These are phyloP conservation scores for Prunus campanulata DNA, from an alignment of 306 rosid genomes.

Conservation along the genomic window DNA sequence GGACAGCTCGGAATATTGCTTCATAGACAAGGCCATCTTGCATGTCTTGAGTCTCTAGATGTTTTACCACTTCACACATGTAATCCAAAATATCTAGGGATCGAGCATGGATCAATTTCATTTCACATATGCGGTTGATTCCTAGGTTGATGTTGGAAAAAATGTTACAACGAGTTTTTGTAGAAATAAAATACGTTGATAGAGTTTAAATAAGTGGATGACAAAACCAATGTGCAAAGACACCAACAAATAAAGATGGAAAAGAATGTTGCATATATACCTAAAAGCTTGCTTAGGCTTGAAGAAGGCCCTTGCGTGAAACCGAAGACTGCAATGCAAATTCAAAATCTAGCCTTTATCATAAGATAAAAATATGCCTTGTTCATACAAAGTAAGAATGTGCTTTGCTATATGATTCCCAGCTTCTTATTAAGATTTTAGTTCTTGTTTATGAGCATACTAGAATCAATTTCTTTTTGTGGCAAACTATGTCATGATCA, in stretches of 20 bases:
- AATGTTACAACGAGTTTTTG: background rate
- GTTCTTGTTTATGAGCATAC: no score
- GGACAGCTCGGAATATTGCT: background rate
- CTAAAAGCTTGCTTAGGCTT: background rate
- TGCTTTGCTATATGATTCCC: no score
- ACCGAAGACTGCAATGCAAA: background rate
- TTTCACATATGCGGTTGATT: background rate
- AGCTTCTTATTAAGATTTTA: no score
- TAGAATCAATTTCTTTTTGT: no score
- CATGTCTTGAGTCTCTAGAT: background rate
- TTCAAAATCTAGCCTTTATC: no score
- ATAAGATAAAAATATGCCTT: no score
- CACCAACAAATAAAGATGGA: no score
- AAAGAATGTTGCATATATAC: background rate
- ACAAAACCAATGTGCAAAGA: no score
- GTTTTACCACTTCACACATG: background rate
- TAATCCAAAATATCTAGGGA: background rate
- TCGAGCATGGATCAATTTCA: background rate
- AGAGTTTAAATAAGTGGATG: no score
- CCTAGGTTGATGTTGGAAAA: background rate
- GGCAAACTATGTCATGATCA: background rate
- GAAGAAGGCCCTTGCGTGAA: background rate
- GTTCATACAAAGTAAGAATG: no score
- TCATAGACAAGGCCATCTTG: accelerated
- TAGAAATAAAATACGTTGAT: no score